phyloP scores from a whole-genome alignment of 768 basidiomycete species.

The Lanmaoa rubissima region DNA sequence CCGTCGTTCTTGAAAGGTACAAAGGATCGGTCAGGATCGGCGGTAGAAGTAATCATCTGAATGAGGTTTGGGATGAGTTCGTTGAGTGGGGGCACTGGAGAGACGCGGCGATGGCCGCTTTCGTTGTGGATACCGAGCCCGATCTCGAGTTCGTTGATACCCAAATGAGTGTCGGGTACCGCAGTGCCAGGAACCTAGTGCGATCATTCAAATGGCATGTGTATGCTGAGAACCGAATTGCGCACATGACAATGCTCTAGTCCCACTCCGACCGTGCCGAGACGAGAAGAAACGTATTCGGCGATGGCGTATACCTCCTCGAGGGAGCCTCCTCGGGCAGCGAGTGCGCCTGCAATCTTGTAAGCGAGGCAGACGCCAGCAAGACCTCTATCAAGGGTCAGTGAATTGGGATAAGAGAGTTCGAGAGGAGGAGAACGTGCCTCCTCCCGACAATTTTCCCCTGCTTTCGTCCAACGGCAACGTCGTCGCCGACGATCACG shows the following conservation, averaged over 20 bases:
- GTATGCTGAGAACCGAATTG: neutral
- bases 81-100: constrained; percentile 68
- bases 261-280: constrained; percentile 83
- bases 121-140: constrained; percentile 95
- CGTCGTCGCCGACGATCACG: constrained; percentile 86
- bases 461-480: constrained; percentile 78
- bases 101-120: constrained; percentile 64
- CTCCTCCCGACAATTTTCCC: constrained; percentile 84
- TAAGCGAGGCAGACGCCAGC: constrained; percentile 83
- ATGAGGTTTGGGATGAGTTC: constrained; percentile 70
- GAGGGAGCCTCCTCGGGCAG: constrained; percentile 62
- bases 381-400: constrained; percentile 55
- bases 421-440: constrained; percentile 29
- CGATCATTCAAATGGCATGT: neutral
- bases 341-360: constrained; percentile 87
- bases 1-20: constrained; percentile 63
- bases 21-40: constrained; percentile 76
- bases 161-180: constrained; percentile 51
- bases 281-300: constrained; percentile 58
- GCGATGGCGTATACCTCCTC: constrained; percentile 68
- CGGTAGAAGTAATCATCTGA: constrained; percentile 65
- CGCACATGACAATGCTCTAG: constrained; percentile 85
- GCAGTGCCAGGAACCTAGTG: constrained; percentile 79
- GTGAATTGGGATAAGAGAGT: neutral
- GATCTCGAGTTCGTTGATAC: constrained; percentile 72